Evolutionary conservation across 495 filamentous ascomycete genomes (phyloP), one percentile per base, ranked within the genome.

Genomic region (Penicillium roqueforti): DNA sequence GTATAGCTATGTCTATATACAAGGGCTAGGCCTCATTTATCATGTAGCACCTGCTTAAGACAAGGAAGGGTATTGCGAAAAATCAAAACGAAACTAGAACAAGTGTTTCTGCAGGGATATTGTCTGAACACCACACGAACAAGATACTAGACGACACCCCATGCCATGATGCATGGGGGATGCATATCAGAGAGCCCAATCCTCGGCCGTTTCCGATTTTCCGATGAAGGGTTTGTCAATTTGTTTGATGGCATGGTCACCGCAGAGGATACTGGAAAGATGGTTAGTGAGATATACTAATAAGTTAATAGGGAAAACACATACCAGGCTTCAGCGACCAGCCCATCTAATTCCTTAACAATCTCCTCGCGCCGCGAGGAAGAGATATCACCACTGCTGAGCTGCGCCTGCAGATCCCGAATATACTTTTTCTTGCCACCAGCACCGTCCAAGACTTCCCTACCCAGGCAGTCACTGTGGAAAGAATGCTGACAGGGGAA

Each of bases 401-500:
- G 82, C 66, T 87, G 83, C 26, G 82, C 77, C 75, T 96, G 91
- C 61, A 95, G 73, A 70, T 97, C 93, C 34, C 81, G 80, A 46
- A 98, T 95, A 61, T 88, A 79, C 69, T 83, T 82, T 31, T 83
- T 85, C 76, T 87, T 92, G 22, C 82, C 87, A 23, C 87, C 77
- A 0, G 83, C 83, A 13, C 76, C 76, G 56, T 91, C 88, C 41
- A 96, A 74, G 0, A 97, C 91, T 59, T 87, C 86, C 59, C 80
- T 83, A 0, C 87, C 92, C 18, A 97, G 68, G 66, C 95, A 98
- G 61, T 97, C 93, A 54, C 87, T 89, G 66, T 98, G 93, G 60
- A 97, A 97, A 18, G 91, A 91, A 70, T 98, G 93, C 75, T 97
- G 93, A 68, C 93, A 98, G 0, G 93, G 92, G 65, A 97, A 98